Base-by-base conservation (phyloP, 352 stramenopile genomes). In the Pythium utonaiense region DNA sequence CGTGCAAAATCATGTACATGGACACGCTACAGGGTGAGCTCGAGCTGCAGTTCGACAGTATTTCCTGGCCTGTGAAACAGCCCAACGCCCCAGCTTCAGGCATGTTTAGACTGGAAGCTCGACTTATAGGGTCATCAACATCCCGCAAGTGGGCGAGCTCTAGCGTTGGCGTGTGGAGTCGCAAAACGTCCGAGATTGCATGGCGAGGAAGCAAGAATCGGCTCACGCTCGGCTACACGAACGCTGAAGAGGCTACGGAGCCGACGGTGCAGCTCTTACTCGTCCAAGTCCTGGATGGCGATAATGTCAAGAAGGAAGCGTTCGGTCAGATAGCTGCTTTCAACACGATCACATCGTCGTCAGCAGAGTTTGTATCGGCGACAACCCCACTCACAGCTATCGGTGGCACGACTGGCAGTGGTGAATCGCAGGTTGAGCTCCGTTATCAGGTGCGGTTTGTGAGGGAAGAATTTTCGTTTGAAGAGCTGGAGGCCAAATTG, bases 231-330 rank as follows among this genome's bases (percentile, higher is more conserved):
- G n/a, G 36, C 1, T 79, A 73, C 53, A 68, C 64, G 7, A 82
- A 77, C 27, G 54, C 61, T 16, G 41, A 56, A 12, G 69, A 75
- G 21, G 40, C n/a, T 2, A 34, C 17, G 0, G 71, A 75, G 28
- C 67, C 71, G 22, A 50, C 66, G 7, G 12, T 78, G 5, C 71
- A 74, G 30, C 10, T 82, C 19, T 60, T 78, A 17, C 62, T 75
- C 1, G 57, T 72, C 27, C 49, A 64, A 33, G 14, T 70, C 0
- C 34, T 38, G 16, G 58, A 66, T 14, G 33, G 21, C 9, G 27
- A 40, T 17, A 28, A 31, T 22, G 8, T 36, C n/a, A 64, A n/a
- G 54, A 77, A 51, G 49, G 47, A 41, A 59, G 71, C n/a, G 13
- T 64, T 64, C 24, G 69, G 62, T 1, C 68, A 73, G 31, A 59